Evolutionary conservation across 73 alveolate genomes (phyloP).

Genomic region (Symbiodinium pilosum): DNA sequence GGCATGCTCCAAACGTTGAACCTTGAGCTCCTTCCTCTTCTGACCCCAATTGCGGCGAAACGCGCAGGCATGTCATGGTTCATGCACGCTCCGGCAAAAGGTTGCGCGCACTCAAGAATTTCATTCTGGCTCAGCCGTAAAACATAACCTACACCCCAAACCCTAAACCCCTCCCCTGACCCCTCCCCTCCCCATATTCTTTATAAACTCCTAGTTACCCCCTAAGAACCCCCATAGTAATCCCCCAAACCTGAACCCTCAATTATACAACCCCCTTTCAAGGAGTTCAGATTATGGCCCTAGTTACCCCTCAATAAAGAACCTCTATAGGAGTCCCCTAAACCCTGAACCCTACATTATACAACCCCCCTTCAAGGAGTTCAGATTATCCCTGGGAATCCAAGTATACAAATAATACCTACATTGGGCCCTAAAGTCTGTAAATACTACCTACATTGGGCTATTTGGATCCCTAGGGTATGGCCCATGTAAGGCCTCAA

Average conservation of each 20-base stretch:
- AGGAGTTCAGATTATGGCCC: neutral
- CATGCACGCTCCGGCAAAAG: neutral
- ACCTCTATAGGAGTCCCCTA: neutral
- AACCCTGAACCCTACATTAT: neutral
- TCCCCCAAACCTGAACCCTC: no score
- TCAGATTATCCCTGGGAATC: no score
- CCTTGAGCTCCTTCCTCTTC: no score
- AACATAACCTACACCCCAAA: neutral
- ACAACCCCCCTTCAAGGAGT: no score
- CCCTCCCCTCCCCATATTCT: no score
- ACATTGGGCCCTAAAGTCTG: neutral
- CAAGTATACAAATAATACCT: no score
- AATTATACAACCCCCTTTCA: no score
- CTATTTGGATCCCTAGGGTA: no score
- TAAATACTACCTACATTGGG: neutral
- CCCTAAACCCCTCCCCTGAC: neutral
- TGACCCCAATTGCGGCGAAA: neutral
- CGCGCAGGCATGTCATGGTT: neutral
- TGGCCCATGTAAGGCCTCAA: constrained; percentile 2
- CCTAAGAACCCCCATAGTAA: no score
- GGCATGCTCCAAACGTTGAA: no score
- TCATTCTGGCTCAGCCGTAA: neutral
- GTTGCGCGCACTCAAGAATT: no score
- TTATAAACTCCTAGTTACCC: no score
- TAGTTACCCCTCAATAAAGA: neutral